A percentile compares a stretch with the other conserved stretches of the same genome.
Evolutionary conservation across 2,329 filamentous ascomycete genomes (phyloP).

Genomic region (Botryosphaeria dothidea): DNA sequence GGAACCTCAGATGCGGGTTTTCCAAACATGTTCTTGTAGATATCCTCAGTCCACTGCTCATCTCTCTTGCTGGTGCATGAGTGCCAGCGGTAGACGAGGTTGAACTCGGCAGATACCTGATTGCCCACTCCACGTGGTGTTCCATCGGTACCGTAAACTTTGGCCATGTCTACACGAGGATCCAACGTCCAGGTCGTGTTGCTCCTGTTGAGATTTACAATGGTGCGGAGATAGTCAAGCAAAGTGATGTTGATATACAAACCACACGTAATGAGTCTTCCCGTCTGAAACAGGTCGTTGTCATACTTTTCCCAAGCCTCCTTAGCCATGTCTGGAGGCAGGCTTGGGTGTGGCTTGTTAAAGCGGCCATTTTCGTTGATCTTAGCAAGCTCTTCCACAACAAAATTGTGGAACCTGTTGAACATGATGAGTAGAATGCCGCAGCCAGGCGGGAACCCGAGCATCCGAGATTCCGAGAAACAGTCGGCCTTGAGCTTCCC

Average conservation of each 20-base stretch:
- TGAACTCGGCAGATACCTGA: conserved; percentile 82
- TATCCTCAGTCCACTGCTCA: conserved; percentile 72
- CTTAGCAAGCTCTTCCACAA: conserved; percentile 71
- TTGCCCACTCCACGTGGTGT: conserved; percentile 75
- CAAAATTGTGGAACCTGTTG: conserved; percentile 77
- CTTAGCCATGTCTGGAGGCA: conserved; percentile 31
- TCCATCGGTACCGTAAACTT: conserved; percentile 54
- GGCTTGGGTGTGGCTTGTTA: conserved; percentile 56
- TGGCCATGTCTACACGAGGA: conserved; percentile 67
- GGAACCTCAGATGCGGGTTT: conserved; percentile 58
- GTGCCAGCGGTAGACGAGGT: conserved; percentile 84
- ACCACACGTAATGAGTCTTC: conserved; percentile 50
- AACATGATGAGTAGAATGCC: conserved; percentile 67
- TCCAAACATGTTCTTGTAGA: conserved; percentile 26
- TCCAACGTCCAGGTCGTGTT: conserved; percentile 81
- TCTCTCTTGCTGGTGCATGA: conserved; percentile 73
- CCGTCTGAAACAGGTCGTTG: conserved; percentile 49
- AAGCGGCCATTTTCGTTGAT: conserved; percentile 86
- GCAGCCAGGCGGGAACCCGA: conserved; percentile 69
- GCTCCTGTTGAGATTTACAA: conserved; percentile 68
- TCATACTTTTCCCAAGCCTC: conserved; percentile 43
- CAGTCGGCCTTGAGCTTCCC: conserved; percentile 69
- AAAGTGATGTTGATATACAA: conserved; percentile 65
- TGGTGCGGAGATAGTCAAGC: conserved; percentile 76
- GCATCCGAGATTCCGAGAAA: conserved; percentile 64